phyloP scores from a whole-genome alignment of 2,329 filamentous ascomycete species.

The Alternaria gaisen region DNA sequence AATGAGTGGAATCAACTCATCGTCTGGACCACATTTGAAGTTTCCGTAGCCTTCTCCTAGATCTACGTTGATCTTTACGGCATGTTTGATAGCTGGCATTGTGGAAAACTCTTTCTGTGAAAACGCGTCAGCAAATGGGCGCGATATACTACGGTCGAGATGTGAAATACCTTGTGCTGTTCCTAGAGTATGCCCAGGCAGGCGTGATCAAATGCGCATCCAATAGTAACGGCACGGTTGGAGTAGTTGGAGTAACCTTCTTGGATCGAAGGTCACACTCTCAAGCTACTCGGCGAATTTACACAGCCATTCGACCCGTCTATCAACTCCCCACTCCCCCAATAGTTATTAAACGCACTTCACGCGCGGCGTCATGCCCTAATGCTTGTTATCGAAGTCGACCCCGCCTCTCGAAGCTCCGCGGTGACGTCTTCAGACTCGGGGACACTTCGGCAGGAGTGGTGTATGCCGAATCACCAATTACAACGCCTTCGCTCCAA shows the following conservation, averaged over 20 bases:
- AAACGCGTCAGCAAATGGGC: not conserved
- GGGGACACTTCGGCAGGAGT: slow-evolving; percentile 1
- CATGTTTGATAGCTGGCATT: not conserved
- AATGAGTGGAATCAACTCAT: slow-evolving; percentile 68
- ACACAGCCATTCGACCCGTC: not conserved
- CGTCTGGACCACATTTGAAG: slow-evolving; percentile 64
- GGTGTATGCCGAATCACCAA: slow-evolving; percentile 12
- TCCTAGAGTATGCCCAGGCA: not conserved
- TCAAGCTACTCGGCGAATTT: not conserved
- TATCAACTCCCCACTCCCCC: not conserved
- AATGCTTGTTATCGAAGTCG: slow-evolving; percentile 18
- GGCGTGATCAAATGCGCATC: not conserved
- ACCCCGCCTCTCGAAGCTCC: slow-evolving; percentile 21
- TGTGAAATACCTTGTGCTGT: not conserved
- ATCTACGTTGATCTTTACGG: slow-evolving; percentile 60
- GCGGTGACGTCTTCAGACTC: slow-evolving; percentile 25
- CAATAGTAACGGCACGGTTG: not conserved
- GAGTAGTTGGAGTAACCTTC: slow-evolving; percentile 5
- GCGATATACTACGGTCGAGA: not conserved
- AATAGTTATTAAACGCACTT: slow-evolving; percentile 8
- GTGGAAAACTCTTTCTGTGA: not conserved
- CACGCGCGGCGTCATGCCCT: slow-evolving; percentile 21
- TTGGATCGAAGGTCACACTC: not conserved
- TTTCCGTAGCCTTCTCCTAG: slow-evolving; percentile 64
- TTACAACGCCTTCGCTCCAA: slow-evolving; percentile 12